Base-by-base conservation (phyloP, 305 asterid genomes). In the Fraxinus latifolia region DNA sequence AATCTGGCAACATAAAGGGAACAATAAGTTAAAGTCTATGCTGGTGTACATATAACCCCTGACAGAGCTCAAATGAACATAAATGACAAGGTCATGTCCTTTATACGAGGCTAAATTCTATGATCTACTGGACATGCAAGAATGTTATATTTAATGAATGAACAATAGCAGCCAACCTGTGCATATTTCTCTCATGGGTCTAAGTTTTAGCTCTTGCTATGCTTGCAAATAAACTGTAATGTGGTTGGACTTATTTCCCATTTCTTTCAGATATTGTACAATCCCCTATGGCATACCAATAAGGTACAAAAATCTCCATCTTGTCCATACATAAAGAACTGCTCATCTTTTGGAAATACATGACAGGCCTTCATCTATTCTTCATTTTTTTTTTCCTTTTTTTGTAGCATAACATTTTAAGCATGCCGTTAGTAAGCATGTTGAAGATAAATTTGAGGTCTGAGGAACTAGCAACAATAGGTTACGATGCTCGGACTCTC, bases 1-100 rank as follows among this genome's bases (percentile, higher is more conserved):
- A 88, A 81, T 97, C 99, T 95, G 85, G 83, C 77, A 87, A 83
- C 82, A 86, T 39, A 79, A 78, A 70, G 77, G 32, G 67, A 79
- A 33, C 12, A n/a, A 53, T 62, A 58, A 79, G 76, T 70, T 37
- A n/a, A 77, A 39, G 70, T n/a, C 71, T 75, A 76, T 68, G 79
- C 67, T 81, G 58, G 33, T 23, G 78, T 32, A 82, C 72, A 67
- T 68, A 78, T 58, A 27, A 78, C 31, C 42, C 27, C 21, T 21
- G 37, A 7, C 23, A 7, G 5, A 72, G n/a, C 15, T 42, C 67
- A 67, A 50, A 58, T 25, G 12, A 62, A 78, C n/a, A 23, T 60
- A 72, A 60, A 19, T 23, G 50, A 42, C 58, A 75, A 58, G 14
- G 27, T 9, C 82, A 34, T 79, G 27, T 44, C 42, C 80, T 29